Conservation (phyloP, 306 rosid genomes). For the Cucurbita pepo region DNA sequence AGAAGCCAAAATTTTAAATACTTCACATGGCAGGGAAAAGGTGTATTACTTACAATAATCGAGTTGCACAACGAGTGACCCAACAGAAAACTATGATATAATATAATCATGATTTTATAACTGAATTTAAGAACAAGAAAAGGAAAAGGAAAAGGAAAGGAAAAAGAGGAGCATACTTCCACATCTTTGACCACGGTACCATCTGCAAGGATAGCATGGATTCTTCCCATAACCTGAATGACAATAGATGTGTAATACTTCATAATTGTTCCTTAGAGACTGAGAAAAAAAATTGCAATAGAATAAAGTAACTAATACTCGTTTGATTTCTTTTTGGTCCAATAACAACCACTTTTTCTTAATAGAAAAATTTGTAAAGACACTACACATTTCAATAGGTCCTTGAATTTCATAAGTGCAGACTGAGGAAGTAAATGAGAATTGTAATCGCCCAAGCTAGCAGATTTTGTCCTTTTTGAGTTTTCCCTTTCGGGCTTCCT, state of each 20-base stretch:
- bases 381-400: neutral
- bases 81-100: neutral
- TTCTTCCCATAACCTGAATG: constrained; percentile 80
- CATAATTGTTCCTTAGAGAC: neutral
- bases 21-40: neutral
- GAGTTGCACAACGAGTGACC: neutral
- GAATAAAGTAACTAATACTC: neutral
- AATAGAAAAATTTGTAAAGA: neutral
- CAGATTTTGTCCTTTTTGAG: too few relatives aligned
- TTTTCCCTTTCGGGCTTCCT: too few relatives aligned
- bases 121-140: neutral
- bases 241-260: neutral
- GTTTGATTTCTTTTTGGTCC: neutral
- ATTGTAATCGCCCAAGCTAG: too few relatives aligned
- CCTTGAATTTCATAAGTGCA: neutral
- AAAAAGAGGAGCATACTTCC: constrained; percentile 38
- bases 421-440: neutral
- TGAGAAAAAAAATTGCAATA: neutral
- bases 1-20: neutral
- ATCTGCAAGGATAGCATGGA: constrained; percentile 75
- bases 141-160: neutral
- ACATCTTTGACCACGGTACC: constrained; percentile 87
- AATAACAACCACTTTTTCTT: neutral
- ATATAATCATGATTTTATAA: neutral
- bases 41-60: neutral